Conservation (phyloP, 352 stramenopile species). For the Phytophthora nicotianae region DNA sequence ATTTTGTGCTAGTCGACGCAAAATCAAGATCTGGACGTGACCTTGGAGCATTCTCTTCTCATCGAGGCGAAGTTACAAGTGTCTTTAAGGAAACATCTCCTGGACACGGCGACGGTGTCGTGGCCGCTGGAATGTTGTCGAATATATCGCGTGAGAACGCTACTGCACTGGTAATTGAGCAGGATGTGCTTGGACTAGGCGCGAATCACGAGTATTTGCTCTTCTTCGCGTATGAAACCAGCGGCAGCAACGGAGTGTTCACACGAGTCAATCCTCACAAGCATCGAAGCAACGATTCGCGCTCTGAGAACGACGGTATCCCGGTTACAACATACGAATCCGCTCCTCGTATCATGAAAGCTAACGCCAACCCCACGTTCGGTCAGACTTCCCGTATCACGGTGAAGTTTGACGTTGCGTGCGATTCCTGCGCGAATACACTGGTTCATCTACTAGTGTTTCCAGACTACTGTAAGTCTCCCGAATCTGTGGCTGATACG, state of each 20-base stretch:
- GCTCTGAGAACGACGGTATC: constrained; percentile 49
- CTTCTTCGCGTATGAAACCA: constrained; percentile 82
- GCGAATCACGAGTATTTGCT: constrained; percentile 62
- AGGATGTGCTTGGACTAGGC: constrained; percentile 42
- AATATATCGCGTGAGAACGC: constrained; percentile 52
- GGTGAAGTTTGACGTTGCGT: constrained; percentile 62
- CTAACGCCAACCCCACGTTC: constrained; percentile 52
- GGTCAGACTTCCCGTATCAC: constrained; percentile 60
- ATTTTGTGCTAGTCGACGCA: constrained; percentile 68
- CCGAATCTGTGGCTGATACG: constrained; percentile 22
- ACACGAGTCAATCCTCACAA: constrained; percentile 72
- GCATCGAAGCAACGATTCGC: constrained; percentile 45
- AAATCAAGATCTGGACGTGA: constrained; percentile 39
- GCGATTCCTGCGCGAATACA: constrained; percentile 48
- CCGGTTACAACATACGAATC: constrained; percentile 57
- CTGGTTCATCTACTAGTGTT: constrained; percentile 64
- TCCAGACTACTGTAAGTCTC: constrained; percentile 35
- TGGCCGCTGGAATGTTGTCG: constrained; percentile 50
- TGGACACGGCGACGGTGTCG: constrained; percentile 37
- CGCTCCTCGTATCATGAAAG: constrained; percentile 49
- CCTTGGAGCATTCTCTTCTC: constrained; percentile 14
- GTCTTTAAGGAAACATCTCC: constrained; percentile 28
- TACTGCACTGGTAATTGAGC: constrained; percentile 46
- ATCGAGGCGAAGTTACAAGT: constrained; percentile 27
- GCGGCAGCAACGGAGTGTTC: constrained; percentile 68